phyloP scores from a whole-genome alignment of 164 flowering plant species.

The Vitis labrusca region DNA sequence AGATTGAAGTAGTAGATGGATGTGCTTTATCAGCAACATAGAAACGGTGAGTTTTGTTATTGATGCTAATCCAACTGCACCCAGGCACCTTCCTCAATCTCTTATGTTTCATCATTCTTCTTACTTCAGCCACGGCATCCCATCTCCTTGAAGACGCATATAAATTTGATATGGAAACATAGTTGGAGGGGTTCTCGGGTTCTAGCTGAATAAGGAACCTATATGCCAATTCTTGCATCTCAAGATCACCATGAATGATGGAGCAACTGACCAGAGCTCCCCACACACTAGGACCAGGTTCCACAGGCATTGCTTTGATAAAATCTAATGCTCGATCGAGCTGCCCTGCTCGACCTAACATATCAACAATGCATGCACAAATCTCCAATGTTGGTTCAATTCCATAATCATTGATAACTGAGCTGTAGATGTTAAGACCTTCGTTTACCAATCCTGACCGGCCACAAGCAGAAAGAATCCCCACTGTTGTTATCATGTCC shows the following conservation, averaged over 20 bases:
- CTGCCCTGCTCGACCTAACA: constrained; percentile 64
- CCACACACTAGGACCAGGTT: constrained; percentile 74
- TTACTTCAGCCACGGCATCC: constrained; percentile 64
- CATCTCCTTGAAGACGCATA: constrained; percentile 63
- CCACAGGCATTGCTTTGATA: constrained; percentile 53
- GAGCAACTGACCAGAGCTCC: constrained; percentile 63
- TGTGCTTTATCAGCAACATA: constrained; percentile 62
- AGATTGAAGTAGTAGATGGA: constrained; percentile 37
- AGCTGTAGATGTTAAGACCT: constrained; percentile 50
- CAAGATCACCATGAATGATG: constrained; percentile 44
- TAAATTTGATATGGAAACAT: constrained; percentile 58
- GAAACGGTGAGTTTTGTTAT: constrained; percentile 46
- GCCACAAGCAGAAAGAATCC: constrained; percentile 72
- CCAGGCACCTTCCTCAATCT: constrained; percentile 65
- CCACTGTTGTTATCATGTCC: constrained; percentile 51
- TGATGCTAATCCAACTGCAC: constrained; percentile 74
- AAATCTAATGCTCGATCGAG: constrained; percentile 58
- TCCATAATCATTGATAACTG: constrained; percentile 23
- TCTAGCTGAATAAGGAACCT: constrained; percentile 51
- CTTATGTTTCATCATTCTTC: constrained; percentile 54
- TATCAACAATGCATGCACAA: constrained; percentile 68
- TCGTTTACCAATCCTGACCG: constrained; percentile 52
- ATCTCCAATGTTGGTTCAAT: constrained; percentile 59
- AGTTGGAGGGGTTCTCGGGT: constrained; percentile 70
- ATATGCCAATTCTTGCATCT: constrained; percentile 57